Conservation (phyloP, 768 basidiomycete genomes). For the Trichaptum fuscoviolaceum region DNA sequence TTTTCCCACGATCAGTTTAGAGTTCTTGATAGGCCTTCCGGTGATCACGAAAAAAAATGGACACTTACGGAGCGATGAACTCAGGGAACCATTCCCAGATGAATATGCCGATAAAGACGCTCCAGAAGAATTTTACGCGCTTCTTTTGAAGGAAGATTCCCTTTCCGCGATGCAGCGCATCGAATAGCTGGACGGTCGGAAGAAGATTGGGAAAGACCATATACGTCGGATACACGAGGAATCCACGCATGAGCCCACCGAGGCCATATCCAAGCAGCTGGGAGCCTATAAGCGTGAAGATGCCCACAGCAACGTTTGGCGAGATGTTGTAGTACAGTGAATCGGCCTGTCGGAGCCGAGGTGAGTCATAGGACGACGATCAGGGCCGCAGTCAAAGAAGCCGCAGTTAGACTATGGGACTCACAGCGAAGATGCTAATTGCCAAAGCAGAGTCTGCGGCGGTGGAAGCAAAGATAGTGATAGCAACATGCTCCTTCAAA, state of each 20-base stretch:
- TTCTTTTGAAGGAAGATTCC: constrained; percentile 31
- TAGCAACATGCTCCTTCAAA: constrained; percentile 30
- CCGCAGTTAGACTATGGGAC: constrained; percentile 8
- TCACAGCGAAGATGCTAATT: constrained; percentile 26
- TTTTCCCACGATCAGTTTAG: not conserved
- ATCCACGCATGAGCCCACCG: constrained; percentile 40
- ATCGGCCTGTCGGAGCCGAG: constrained; percentile 14
- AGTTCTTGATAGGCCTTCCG: no score
- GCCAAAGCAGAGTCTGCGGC: constrained; percentile 28
- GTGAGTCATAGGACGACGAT: not conserved
- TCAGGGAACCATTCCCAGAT: constrained; percentile 40
- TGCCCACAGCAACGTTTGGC: constrained; percentile 38
- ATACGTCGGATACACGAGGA: constrained; percentile 49
- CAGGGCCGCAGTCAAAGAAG: not conserved
- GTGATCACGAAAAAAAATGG: not conserved
- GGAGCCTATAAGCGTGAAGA: constrained; percentile 36
- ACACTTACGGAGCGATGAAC: constrained; percentile 19
- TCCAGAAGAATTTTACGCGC: constrained; percentile 37
- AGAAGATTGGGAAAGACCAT: constrained; percentile 38
- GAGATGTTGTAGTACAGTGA: constrained; percentile 37
- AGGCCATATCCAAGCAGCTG: constrained; percentile 39
- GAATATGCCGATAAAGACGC: constrained; percentile 33
- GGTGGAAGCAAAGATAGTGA: constrained; percentile 29
- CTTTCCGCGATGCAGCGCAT: constrained; percentile 38
- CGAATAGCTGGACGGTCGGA: constrained; percentile 37